Percentiles rank a stretch among this genome's conserved stretches.
phyloP scores from a whole-genome alignment of 202 grass and related monocot species.

The Setaria italica region DNA sequence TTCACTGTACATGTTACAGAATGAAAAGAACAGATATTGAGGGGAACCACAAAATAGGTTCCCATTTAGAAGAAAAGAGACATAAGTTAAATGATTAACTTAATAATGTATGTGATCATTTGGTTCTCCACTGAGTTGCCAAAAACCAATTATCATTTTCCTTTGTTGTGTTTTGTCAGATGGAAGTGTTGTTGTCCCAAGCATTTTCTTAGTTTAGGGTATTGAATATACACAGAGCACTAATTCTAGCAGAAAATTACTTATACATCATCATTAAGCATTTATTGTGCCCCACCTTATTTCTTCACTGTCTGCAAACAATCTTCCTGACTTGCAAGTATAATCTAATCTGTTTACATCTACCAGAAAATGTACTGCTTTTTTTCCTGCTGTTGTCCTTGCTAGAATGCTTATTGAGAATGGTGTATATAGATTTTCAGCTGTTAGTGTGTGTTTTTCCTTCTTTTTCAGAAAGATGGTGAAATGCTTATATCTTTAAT shows the following conservation, averaged over 20 bases:
- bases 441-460: neutral
- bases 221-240: constrained; percentile 13
- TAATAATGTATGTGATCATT: constrained; percentile 27
- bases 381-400: neutral
- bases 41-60: constrained; percentile 30
- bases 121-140: constrained; percentile 31
- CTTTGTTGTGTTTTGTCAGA: neutral
- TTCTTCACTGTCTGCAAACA: neutral
- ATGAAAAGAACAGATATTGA: neutral
- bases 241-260: neutral
- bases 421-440: neutral
- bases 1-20: constrained; percentile 15
- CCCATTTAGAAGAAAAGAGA: constrained; percentile 35
- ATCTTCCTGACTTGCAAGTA: neutral
- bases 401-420: neutral
- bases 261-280: neutral
- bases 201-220: constrained; percentile 15
- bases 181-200: constrained; percentile 17
- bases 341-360: neutral
- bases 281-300: neutral
- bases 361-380: neutral
- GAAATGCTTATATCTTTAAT: constrained; percentile 23
- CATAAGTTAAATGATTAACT: neutral
- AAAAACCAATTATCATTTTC: constrained; percentile 5
- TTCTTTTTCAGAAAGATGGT: constrained; percentile 18